Evolutionary conservation across 2,329 filamentous ascomycete species (phyloP).

Genomic region (Calonectria montana): DNA sequence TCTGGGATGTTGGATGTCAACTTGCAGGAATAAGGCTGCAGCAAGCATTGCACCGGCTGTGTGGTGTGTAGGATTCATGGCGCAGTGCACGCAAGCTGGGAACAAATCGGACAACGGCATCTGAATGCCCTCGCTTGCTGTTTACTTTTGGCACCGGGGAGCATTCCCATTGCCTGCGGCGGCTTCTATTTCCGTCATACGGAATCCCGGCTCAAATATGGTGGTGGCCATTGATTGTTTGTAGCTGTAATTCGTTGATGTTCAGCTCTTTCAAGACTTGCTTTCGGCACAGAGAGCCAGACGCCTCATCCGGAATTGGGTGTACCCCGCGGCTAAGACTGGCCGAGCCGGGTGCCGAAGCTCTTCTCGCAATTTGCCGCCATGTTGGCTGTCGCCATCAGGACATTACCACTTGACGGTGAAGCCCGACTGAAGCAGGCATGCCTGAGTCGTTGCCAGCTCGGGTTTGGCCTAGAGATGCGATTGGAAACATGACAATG

Average conservation of each 20-base stretch:
- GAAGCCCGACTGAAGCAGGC: conserved; percentile 1
- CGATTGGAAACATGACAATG: not conserved
- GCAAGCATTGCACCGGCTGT: conserved; percentile 7
- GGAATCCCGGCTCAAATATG: not conserved
- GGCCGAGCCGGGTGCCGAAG: not conserved
- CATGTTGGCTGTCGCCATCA: not conserved
- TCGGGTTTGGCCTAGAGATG: conserved; percentile 25
- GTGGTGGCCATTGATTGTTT: conserved; percentile 2
- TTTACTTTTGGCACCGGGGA: conserved; percentile 16
- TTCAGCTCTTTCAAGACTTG: conserved; percentile 7
- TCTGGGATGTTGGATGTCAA: conserved; percentile 1
- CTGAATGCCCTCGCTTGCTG: not conserved
- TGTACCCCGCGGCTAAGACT: not conserved
- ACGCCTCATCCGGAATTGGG: conserved; percentile 32
- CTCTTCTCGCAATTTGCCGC: not conserved
- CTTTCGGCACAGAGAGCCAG: conserved; percentile 21
- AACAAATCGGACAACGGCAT: conserved; percentile 1
- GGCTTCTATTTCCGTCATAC: conserved; percentile 35
- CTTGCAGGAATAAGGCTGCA: conserved; percentile 29
- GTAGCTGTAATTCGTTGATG: not conserved
- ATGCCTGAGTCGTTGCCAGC: conserved; percentile 14
- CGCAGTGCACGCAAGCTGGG: conserved; percentile 26
- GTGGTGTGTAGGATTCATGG: conserved; percentile 16
- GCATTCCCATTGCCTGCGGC: conserved; percentile 8
- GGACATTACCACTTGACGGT: not conserved